Percentiles rank a stretch among this genome's conserved stretches.
Evolutionary conservation across 345 rosid genomes (phyloP).

Genomic region (thale cress (Arabidopsis thaliana)): TAIR10.1 NC_003074.8:20455001-20455500

Average conservation of each 20-base stretch:
- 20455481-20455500: not conserved
- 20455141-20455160: constrained; percentile 72
- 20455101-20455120: constrained; percentile 80
- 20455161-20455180: constrained; percentile 96
- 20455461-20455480: not conserved
- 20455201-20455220: constrained; percentile 21
- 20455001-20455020: not conserved
- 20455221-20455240: constrained; percentile 21
- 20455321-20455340: constrained; percentile 77
- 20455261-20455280: not conserved
- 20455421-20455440: constrained; percentile 68
- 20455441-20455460: not conserved
- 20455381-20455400: constrained; percentile 56
- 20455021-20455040: not conserved
- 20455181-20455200: constrained; percentile 90
- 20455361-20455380: constrained; percentile 60
- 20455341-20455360: constrained; percentile 91
- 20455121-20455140: constrained; percentile 59
- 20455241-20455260: not conserved
- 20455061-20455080: constrained; percentile 53
- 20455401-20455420: constrained; percentile 62
- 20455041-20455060: not conserved
- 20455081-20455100: constrained; percentile 67
- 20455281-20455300: constrained; percentile 64
- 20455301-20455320: constrained; percentile 63